Evolutionary conservation across 176 grass and related monocot genomes (phyloP), one percentile per base, ranked within the genome.

Genomic region (Echinochloa phyllopogon): DNA sequence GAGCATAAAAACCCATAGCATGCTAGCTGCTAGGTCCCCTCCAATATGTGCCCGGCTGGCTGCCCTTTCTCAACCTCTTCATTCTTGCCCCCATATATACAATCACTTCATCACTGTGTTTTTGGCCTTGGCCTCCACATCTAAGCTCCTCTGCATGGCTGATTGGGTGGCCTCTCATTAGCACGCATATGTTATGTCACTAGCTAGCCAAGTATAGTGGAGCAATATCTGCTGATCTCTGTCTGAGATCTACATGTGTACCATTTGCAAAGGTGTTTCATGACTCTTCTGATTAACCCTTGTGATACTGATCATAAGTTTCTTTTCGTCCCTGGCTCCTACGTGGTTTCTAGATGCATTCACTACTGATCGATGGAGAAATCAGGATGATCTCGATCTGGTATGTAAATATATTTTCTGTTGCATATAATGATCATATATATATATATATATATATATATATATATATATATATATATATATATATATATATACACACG

Each of bases 1-100:
- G 6, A 36, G 61, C 84, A 74, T 88, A 82, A 83, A 90, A 87
- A 81, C 70, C 89, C 77, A 77, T 74, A 47, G 69, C 65, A 67
- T 74, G 66, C 67, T 57, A 82, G 57, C 59, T 49, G 50, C 65
- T 82, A 70, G 49, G 65, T 27, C 75, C 61, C 77, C 39, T 69
- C 71, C 82, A 90, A 72, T 76, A 67, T 84, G 74, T 76, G 51
- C 42, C 47, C 75, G 23, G 15, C n/a, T 70, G 23, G 3, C 29
- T 2, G 29, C 79, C 40, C 73, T 59, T 58, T n/a, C 51, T 56
- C 24, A 7, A 11, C 51, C 60, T 80, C 39, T 85, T 64, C 62
- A 72, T 74, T 27, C 43, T 82, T 50, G 65, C 56, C 23, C 48
- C n/a, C n/a, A n/a, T n/a, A n/a, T n/a, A n/a, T 70, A 65, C 23